Evolutionary conservation across 805 yeast genomes (phyloP).

Genomic region (Teunomyces cretensis): DNA sequence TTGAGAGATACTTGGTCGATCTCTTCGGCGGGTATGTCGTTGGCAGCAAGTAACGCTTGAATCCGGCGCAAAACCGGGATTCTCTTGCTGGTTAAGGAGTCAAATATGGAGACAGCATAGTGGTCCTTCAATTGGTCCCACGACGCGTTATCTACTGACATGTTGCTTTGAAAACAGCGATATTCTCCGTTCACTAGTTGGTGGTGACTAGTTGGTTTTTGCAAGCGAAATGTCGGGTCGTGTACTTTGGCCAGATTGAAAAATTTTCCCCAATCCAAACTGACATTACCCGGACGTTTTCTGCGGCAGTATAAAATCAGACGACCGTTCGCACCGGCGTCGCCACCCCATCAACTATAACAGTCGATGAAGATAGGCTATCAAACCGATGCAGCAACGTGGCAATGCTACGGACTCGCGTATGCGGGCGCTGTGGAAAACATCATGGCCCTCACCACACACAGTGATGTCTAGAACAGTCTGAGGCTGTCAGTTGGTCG

Average conservation of each 20-base stretch:
- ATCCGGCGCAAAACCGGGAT: constrained; percentile 29
- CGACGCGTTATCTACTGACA: not conserved
- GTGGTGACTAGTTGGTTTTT: not conserved
- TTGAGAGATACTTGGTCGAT: constrained; percentile 20
- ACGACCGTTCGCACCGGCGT: not conserved
- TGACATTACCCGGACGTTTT: too few species aligned
- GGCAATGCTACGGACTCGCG: constrained; percentile 12
- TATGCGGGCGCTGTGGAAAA: constrained; percentile 53
- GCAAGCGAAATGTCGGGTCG: not conserved
- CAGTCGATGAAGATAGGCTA: constrained; percentile 57
- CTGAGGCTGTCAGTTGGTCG: constrained; percentile 35
- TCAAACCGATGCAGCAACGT: constrained; percentile 40
- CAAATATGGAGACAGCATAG: constrained; percentile 20
- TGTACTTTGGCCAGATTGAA: constrained; percentile 7
- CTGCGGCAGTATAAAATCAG: too few species aligned
- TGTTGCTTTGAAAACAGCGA: constrained; percentile 1
- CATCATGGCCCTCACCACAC: constrained; percentile 55
- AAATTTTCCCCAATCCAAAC: not conserved
- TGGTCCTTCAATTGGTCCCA: constrained; percentile 26
- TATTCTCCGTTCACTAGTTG: not conserved
- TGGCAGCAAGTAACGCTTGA: constrained; percentile 18
- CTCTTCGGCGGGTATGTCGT: constrained; percentile 10
- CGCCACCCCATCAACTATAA: constrained; percentile 49
- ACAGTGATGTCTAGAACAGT: constrained; percentile 36
- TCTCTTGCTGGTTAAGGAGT: constrained; percentile 38